Evolutionary conservation across 2,329 filamentous ascomycete genomes (phyloP).

Genomic region (Lecanoromycetidae sp.): DNA sequence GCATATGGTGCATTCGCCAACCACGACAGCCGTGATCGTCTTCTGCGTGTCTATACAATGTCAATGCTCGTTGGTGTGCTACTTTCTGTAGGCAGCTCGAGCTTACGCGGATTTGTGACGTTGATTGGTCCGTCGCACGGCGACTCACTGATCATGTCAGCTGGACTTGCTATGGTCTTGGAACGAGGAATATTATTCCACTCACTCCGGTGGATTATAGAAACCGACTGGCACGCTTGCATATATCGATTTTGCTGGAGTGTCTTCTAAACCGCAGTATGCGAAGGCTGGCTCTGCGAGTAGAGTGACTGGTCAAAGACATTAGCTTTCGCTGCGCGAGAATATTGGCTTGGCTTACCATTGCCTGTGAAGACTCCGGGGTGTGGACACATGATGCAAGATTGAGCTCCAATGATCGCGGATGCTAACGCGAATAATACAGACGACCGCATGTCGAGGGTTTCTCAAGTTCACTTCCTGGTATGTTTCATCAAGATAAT

Average conservation of each 20-base stretch:
- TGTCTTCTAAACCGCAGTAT: not conserved
- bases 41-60: not conserved
- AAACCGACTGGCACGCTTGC: not conserved
- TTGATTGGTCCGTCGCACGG: conserved; percentile 3
- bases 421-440: too few relatives aligned
- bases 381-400: too few relatives aligned
- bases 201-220: not conserved
- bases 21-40: not conserved
- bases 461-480: too few relatives aligned
- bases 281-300: not conserved
- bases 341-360: too few relatives aligned
- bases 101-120: not conserved
- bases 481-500: too few relatives aligned
- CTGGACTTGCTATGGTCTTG: not conserved
- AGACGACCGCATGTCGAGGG: too few relatives aligned
- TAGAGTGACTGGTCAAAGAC: too few relatives aligned
- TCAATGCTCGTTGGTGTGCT: not conserved
- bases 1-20: not conserved
- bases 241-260: not conserved
- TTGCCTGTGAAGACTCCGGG: too few relatives aligned
- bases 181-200: not conserved
- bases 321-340: too few relatives aligned
- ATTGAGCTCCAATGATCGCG: too few relatives aligned
- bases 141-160: not conserved
- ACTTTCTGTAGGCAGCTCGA: not conserved